Conservation (phyloP, 257 asterid genomes). For the Solanum clarkiae region DNA sequence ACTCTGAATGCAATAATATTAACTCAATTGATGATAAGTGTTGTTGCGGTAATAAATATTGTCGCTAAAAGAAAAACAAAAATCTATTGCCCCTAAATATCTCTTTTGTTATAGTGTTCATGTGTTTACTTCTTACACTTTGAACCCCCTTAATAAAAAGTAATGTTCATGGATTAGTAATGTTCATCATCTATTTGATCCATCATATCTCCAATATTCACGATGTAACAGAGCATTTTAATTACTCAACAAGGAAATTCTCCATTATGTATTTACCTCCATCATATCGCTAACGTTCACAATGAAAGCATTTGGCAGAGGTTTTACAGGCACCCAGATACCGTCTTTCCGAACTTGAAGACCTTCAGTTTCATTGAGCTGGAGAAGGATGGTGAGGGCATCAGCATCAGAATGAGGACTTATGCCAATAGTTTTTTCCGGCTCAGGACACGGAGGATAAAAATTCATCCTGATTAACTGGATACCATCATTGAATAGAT, state of each 20-base stretch:
- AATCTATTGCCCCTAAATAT: too few relatives aligned
- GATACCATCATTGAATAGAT: constrained; percentile 20
- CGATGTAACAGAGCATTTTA: background rate
- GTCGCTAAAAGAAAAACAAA: too few relatives aligned
- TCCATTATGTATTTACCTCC: constrained; percentile 21
- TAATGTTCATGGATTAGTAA: too few relatives aligned
- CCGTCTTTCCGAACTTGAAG: constrained; percentile 37
- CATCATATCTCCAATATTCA: too few relatives aligned
- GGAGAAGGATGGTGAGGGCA: constrained; percentile 43
- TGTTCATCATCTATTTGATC: too few relatives aligned
- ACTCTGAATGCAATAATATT: too few relatives aligned
- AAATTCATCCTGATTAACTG: constrained; percentile 40
- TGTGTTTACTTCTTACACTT: too few relatives aligned
- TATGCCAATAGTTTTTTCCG: constrained; percentile 30
- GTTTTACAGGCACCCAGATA: constrained; percentile 29
- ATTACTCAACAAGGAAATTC: background rate
- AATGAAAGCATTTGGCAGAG: constrained; percentile 31
- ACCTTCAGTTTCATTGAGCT: constrained; percentile 38
- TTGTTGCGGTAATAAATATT: too few relatives aligned
- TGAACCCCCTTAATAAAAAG: too few relatives aligned
- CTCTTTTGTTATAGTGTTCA: too few relatives aligned
- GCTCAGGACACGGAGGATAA: constrained; percentile 51
- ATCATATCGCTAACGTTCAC: constrained; percentile 44
- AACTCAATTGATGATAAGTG: too few relatives aligned
- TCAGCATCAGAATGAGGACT: constrained; percentile 45